Evolutionary conservation across 108 stramenopile species (phyloP).

Genomic region (Pseudonitzschia multiseries): DNA sequence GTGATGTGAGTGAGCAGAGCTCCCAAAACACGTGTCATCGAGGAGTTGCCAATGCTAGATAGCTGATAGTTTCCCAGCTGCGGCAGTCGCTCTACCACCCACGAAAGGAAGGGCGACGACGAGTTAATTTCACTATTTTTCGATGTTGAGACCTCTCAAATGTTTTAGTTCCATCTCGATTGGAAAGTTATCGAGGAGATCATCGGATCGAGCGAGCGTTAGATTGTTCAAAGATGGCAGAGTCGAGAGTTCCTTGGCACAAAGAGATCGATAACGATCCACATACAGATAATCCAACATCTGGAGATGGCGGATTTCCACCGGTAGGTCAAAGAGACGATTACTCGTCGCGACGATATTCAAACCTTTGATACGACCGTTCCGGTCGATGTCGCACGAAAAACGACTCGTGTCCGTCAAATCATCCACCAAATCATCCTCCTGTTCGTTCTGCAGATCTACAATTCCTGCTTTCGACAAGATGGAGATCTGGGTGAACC

Average conservation of each 20-base stretch:
- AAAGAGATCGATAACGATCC: background rate
- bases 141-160: background rate
- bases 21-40: background rate
- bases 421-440: background rate
- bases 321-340: background rate
- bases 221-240: background rate
- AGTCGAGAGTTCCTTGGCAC: background rate
- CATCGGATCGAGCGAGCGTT: background rate
- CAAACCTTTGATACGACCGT: background rate
- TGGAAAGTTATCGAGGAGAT: background rate
- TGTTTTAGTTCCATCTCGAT: background rate
- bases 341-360: background rate
- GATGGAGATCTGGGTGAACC: background rate
- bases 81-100: background rate
- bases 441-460: background rate
- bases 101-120: background rate
- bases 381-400: background rate
- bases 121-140: background rate
- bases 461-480: background rate
- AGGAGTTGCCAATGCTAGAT: background rate
- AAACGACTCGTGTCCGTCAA: background rate
- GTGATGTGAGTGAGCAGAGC: background rate
- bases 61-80: background rate
- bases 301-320: background rate
- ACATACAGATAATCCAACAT: background rate